These are phyloP conservation scores for Lupinus albus DNA, from an alignment of 306 rosid genomes.

Conservation along the genomic window DNA sequence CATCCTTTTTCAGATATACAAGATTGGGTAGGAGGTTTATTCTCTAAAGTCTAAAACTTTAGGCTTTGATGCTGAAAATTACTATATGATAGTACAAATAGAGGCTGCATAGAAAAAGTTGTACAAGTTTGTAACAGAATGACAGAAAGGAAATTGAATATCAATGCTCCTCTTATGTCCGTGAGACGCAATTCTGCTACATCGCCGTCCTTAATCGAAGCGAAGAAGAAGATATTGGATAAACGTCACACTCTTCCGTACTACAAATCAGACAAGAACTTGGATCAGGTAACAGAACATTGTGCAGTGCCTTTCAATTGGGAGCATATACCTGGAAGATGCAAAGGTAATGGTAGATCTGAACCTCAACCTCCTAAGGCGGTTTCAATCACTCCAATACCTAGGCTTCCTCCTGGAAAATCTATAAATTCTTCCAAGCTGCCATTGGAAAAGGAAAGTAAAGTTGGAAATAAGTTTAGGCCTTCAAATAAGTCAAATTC, in stretches of 20 bases:
- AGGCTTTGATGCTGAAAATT: constrained; percentile 24
- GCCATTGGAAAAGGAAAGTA: too few species aligned
- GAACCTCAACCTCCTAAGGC: constrained; percentile 43
- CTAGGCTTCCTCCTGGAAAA: constrained; percentile 37
- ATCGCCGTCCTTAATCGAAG: constrained; percentile 48
- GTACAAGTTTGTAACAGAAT: constrained; percentile 41
- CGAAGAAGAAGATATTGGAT: constrained; percentile 50
- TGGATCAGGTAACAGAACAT: constrained; percentile 73
- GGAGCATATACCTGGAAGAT: constrained; percentile 86
- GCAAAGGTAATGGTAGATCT: constrained; percentile 56
- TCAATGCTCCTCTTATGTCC: constrained; percentile 82
- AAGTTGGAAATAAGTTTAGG: too few species aligned
- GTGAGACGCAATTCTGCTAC: constrained; percentile 75
- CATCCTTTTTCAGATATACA: constrained; percentile 43
- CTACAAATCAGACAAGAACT: constrained; percentile 48
- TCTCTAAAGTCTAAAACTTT: constrained; percentile 19
- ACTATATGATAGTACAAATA: constrained; percentile 25
- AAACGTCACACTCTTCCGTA: constrained; percentile 52
- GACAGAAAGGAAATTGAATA: constrained; percentile 78
- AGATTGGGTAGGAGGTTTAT: constrained; percentile 34
- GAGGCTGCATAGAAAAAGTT: not conserved
- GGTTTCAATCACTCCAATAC: constrained; percentile 56
- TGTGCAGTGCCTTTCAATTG: constrained; percentile 89
- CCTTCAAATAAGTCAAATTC: too few species aligned
- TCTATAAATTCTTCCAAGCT: too few species aligned